A percentile compares a stretch with the other conserved stretches of the same genome.
Evolutionary conservation across 2,329 filamentous ascomycete genomes (phyloP).

Genomic region (Alternaria sp.): DNA sequence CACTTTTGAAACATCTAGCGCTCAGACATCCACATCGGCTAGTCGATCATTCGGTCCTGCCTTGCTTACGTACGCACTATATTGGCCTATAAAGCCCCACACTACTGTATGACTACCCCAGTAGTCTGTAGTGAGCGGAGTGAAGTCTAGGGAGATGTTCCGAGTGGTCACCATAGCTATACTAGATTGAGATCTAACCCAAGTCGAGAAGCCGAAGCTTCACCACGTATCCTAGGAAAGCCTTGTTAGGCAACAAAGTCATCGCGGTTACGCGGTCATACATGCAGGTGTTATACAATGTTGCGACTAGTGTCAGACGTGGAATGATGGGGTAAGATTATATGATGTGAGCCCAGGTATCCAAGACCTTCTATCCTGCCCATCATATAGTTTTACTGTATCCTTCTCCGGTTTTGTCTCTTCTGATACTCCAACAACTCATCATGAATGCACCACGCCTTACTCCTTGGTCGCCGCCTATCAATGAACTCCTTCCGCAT

Average conservation of each 20-base stretch:
- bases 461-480: constrained; percentile 9
- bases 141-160: not conserved
- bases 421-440: not conserved
- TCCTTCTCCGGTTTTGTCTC: not conserved
- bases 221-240: not conserved
- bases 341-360: not conserved
- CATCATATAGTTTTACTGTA: not conserved
- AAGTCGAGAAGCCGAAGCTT: not conserved
- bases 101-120: not conserved
- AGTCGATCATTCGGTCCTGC: not conserved
- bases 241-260: not conserved
- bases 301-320: not conserved
- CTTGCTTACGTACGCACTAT: not conserved
- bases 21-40: not conserved
- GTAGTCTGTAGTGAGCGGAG: not conserved
- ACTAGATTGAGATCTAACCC: not conserved
- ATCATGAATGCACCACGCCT: constrained; percentile 6
- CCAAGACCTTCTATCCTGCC: not conserved
- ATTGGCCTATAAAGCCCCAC: not conserved
- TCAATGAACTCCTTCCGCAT: constrained; percentile 17
- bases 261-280: not conserved
- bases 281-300: not conserved
- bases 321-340: not conserved
- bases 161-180: not conserved
- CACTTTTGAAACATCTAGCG: not conserved